Percentiles rank a stretch among this genome's conserved stretches.
phyloP scores from a whole-genome alignment of 352 stramenopile species.

The Phytophthora sojae region DNA sequence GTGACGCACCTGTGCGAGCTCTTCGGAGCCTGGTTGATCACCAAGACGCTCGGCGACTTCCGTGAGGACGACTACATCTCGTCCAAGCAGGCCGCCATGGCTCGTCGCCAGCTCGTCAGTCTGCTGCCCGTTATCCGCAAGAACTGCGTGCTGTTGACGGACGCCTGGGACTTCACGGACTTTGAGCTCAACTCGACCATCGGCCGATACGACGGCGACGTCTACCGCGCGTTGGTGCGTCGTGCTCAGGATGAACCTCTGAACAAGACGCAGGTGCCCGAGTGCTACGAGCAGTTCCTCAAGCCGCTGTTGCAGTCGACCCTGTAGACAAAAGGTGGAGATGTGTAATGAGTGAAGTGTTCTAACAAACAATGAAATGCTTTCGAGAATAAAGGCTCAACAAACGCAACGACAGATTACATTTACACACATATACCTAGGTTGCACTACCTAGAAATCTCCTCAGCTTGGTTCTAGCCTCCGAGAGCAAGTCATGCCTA shows the following conservation, averaged over 20 bases:
- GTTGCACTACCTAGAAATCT: neutral
- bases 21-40: slow-evolving; percentile 51
- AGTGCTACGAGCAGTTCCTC: slow-evolving; percentile 66
- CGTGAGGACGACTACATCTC: slow-evolving; percentile 60
- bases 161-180: slow-evolving; percentile 56
- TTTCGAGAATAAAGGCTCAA: too few relatives aligned
- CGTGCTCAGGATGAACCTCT: slow-evolving; percentile 60
- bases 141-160: slow-evolving; percentile 57
- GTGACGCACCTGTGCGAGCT: slow-evolving; percentile 46
- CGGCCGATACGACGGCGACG: slow-evolving; percentile 74
- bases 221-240: slow-evolving; percentile 67
- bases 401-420: neutral
- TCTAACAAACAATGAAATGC: too few relatives aligned
- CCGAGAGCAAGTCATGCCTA: neutral
- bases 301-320: slow-evolving; percentile 48
- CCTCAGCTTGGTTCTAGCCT: neutral
- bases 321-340: slow-evolving; percentile 19
- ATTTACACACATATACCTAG: neutral
- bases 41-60: slow-evolving; percentile 58
- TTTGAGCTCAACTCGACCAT: slow-evolving; percentile 80
- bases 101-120: slow-evolving; percentile 39
- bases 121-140: slow-evolving; percentile 53
- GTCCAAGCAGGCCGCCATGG: slow-evolving; percentile 45
- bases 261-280: slow-evolving; percentile 62
- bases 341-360: neutral